Percentiles rank a stretch among this genome's conserved stretches.
These are phyloP conservation scores for Rubroboletus pulcherrimus DNA, from an alignment of 768 basidiomycete genomes.

Conservation along the genomic window DNA sequence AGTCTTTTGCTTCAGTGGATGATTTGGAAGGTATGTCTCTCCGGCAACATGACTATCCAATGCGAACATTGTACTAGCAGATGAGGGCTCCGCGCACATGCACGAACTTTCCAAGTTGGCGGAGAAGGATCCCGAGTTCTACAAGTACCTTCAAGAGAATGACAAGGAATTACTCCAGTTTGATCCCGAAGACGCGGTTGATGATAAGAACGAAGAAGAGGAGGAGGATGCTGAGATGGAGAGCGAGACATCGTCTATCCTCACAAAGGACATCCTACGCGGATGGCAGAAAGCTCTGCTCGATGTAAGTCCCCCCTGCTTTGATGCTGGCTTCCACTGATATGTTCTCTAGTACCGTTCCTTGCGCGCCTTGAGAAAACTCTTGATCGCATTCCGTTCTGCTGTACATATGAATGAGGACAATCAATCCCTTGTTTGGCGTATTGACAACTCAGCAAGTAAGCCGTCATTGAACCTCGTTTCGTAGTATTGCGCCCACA, in stretches of 20 bases:
- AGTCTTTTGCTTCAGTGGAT: conserved; percentile 76
- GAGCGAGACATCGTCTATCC: conserved; percentile 44
- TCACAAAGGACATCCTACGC: conserved; percentile 67
- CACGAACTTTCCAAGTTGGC: conserved; percentile 83
- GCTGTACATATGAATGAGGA: conserved; percentile 90
- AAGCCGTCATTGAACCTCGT: background rate
- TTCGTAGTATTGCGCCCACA: background rate
- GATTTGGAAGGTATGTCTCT: conserved; percentile 58
- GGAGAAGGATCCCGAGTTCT: conserved; percentile 98
- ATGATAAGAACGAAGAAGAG: conserved; percentile 48
- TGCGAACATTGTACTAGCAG: conserved; percentile 32
- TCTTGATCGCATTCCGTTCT: conserved; percentile 87
- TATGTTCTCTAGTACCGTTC: conserved; percentile 67
- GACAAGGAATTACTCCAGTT: conserved; percentile 90
- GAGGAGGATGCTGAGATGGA: conserved; percentile 40
- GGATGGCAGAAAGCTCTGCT: conserved; percentile 89
- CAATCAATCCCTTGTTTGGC: conserved; percentile 74
- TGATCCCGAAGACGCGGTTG: conserved; percentile 44
- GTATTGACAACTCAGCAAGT: conserved; percentile 70
- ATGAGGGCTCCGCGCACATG: conserved; percentile 72
- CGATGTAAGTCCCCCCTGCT: conserved; percentile 47
- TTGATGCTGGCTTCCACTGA: background rate
- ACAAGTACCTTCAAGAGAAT: conserved; percentile 95
- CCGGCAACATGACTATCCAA: background rate
- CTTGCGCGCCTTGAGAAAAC: conserved; percentile 73